phyloP scores from a whole-genome alignment of 441 rosid species.

The Melastoma candidum region DNA sequence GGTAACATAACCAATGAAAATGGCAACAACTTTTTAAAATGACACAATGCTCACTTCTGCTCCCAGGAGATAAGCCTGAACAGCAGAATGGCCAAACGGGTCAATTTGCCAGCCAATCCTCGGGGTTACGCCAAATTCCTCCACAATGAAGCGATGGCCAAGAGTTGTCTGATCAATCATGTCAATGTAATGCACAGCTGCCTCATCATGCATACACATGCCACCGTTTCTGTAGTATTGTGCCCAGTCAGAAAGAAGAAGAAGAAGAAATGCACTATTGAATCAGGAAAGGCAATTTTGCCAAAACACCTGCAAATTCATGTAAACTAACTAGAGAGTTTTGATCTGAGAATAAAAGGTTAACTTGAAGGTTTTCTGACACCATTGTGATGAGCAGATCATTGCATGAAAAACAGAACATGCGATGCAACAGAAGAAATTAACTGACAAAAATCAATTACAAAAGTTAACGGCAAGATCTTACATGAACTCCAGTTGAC shows the following conservation, averaged over 20 bases:
- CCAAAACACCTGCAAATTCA: too few species aligned
- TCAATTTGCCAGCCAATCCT: conserved; percentile 99
- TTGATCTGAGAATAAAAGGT: too few species aligned
- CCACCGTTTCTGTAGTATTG: conserved; percentile 85
- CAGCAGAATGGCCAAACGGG: conserved; percentile 99
- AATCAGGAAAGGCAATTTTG: background rate
- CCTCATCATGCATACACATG: conserved; percentile 99
- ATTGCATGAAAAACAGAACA: too few species aligned
- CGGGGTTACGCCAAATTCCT: conserved; percentile 82
- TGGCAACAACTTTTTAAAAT: background rate
- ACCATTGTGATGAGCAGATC: too few species aligned
- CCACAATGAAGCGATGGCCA: conserved; percentile 75
- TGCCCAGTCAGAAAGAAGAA: conserved; percentile 3
- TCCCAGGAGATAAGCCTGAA: conserved; percentile 94
- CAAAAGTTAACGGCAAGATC: background rate
- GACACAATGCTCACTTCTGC: conserved; percentile 53
- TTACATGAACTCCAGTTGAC: conserved; percentile 97
- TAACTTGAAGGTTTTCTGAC: too few species aligned
- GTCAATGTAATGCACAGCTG: conserved; percentile 87
- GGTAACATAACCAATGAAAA: too few species aligned
- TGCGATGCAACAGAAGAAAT: too few species aligned
- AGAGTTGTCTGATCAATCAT: conserved; percentile 99
- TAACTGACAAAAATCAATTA: too few species aligned
- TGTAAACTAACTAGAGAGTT: too few species aligned
- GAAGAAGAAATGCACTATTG: conserved; percentile 1